A percentile compares a stretch with the other conserved stretches of the same genome.
phyloP scores from a whole-genome alignment of 495 filamentous ascomycete species.

The Penicillium mononematosum region DNA sequence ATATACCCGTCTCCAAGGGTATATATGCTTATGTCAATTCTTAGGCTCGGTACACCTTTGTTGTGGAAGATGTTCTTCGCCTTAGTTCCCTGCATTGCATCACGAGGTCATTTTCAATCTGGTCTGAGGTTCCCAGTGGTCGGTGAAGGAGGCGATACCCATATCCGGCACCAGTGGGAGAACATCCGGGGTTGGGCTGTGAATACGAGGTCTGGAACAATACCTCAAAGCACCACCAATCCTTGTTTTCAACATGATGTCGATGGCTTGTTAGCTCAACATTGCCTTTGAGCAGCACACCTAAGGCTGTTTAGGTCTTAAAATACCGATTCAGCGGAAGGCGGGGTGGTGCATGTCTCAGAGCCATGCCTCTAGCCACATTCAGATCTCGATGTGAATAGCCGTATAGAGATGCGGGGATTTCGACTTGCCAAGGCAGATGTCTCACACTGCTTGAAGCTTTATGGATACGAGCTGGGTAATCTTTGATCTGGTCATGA shows the following conservation, averaged over 20 bases:
- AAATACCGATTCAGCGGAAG: neutral
- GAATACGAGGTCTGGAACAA: conserved; percentile 40
- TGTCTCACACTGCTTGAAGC: conserved; percentile 15
- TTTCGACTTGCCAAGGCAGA: conserved; percentile 2
- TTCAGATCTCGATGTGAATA: conserved; percentile 4
- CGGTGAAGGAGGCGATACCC: neutral
- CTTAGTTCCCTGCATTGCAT: conserved; percentile 1
- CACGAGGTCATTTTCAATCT: conserved; percentile 4
- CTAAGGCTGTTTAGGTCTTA: neutral
- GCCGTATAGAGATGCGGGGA: conserved; percentile 13
- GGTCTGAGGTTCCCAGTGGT: neutral
- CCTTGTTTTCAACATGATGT: conserved; percentile 2
- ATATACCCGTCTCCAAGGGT: conserved; percentile 12
- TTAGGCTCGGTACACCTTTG: neutral
- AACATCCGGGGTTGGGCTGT: conserved; percentile 11
- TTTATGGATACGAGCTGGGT: neutral
- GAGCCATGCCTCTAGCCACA: conserved; percentile 7
- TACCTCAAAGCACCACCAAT: conserved; percentile 20
- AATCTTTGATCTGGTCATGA: neutral
- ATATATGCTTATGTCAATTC: neutral
- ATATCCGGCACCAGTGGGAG: neutral
- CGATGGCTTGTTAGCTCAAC: conserved; percentile 13
- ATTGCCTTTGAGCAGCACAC: neutral
- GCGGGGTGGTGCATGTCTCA: conserved; percentile 19
- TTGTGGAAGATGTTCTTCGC: neutral